Percentiles rank a stretch among this genome's conserved stretches.
Evolutionary conservation across 2,329 filamentous ascomycete genomes (phyloP).

Genomic region (Aurifilum marmelostoma): DNA sequence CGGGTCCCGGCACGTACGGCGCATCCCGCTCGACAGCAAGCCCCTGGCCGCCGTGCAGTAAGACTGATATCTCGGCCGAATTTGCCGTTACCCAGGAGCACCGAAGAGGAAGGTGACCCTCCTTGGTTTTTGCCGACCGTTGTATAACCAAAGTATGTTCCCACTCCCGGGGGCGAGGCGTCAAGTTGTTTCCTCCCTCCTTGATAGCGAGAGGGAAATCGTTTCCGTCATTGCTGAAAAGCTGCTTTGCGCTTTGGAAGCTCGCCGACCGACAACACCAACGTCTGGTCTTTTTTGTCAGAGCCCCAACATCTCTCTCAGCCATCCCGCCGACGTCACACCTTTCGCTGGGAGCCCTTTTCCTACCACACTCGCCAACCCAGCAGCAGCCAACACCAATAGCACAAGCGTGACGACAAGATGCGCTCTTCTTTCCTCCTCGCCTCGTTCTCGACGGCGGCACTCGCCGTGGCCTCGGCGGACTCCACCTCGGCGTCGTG

Average conservation of each 20-base stretch:
- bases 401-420: neutral
- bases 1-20: constrained; percentile 1
- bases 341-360: neutral
- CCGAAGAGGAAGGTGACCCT: constrained; percentile 6
- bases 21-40: neutral
- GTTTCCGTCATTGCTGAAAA: neutral
- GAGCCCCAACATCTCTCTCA: neutral
- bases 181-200: neutral
- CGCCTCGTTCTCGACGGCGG: neutral
- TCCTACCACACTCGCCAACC: neutral
- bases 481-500: constrained; percentile 14
- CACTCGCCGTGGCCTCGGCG: constrained; percentile 7
- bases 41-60: neutral
- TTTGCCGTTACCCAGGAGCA: neutral
- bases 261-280: neutral
- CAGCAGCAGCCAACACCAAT: neutral
- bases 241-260: neutral
- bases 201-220: neutral
- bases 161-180: neutral
- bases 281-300: neutral
- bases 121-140: neutral
- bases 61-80: constrained; percentile 2
- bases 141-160: neutral
- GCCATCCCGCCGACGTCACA: neutral
- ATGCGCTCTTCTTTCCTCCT: neutral